phyloP scores from a whole-genome alignment of 2,329 filamentous ascomycete species.

The Phialocephala subalpina region DNA sequence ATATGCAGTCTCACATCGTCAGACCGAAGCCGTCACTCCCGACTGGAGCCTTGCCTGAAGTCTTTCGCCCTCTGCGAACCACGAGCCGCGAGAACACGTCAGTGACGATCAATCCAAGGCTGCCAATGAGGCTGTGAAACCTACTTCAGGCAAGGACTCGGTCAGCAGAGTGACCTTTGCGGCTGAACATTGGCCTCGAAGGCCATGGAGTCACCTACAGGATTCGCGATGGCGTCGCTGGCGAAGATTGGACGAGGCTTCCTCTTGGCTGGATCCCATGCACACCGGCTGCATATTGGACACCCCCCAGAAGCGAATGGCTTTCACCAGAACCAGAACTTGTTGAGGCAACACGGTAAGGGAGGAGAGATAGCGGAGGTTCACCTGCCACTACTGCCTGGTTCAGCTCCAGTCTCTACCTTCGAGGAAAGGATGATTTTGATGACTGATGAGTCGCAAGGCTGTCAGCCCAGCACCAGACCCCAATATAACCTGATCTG shows the following conservation, averaged over 20 bases:
- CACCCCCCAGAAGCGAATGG: slow-evolving; percentile 9
- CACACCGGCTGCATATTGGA: neutral
- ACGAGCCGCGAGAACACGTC: slow-evolving; percentile 1
- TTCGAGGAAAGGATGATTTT: neutral
- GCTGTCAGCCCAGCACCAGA: slow-evolving; percentile 15
- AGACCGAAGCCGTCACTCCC: neutral
- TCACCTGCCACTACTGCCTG: slow-evolving; percentile 14
- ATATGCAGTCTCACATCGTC: neutral
- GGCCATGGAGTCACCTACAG: neutral
- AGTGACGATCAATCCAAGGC: slow-evolving; percentile 5
- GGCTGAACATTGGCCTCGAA: neutral
- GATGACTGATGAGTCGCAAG: slow-evolving; percentile 23
- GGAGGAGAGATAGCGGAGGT: slow-evolving; percentile 15
- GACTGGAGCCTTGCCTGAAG: neutral
- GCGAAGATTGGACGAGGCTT: slow-evolving; percentile 4
- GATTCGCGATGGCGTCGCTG: neutral
- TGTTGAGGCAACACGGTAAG: slow-evolving; percentile 21
- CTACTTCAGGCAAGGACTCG: slow-evolving; percentile 2
- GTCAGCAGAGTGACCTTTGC: slow-evolving; percentile 1
- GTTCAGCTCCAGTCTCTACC: neutral
- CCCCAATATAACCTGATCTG: slow-evolving; percentile 16
- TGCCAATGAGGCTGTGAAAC: slow-evolving; percentile 6
- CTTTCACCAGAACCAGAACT: neutral
- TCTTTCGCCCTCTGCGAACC: slow-evolving; percentile 5
- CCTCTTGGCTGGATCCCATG: neutral